Conservation (phyloP, 495 filamentous ascomycete genomes). For the Achaetomiella virescens region DNA sequence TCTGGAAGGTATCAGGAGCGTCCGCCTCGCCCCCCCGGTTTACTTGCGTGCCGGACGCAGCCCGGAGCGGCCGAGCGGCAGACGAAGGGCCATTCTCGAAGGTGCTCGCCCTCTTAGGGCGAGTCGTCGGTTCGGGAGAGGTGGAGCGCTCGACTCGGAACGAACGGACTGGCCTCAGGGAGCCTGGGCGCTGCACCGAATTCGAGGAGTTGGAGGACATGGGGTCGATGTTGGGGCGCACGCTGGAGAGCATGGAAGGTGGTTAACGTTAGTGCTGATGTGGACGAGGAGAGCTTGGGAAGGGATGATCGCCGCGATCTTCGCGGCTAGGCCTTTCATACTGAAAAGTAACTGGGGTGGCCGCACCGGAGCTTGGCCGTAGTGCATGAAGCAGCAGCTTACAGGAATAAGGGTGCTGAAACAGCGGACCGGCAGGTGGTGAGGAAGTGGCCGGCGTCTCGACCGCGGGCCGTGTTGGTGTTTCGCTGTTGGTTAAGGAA, state of each 20-base stretch:
- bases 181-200: constrained; percentile 15
- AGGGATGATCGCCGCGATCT: not conserved
- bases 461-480: not conserved
- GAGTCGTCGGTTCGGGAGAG: constrained; percentile 23
- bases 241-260: constrained; percentile 23
- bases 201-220: constrained; percentile 21
- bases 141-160: constrained; percentile 23
- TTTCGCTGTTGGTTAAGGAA: not conserved
- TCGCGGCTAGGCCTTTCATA: not conserved
- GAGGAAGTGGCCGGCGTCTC: not conserved
- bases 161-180: constrained; percentile 24
- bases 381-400: constrained; percentile 11
- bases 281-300: not conserved
- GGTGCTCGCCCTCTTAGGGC: constrained; percentile 55
- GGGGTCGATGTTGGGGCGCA: constrained; percentile 12
- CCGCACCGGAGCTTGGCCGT: constrained; percentile 2
- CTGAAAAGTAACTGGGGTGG: constrained; percentile 3
- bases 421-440: constrained; percentile 9
- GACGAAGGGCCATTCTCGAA: constrained; percentile 47
- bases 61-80: constrained; percentile 23
- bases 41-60: constrained; percentile 24
- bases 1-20: constrained; percentile 44
- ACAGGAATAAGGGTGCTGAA: constrained; percentile 8
- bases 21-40: constrained; percentile 16
- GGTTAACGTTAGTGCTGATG: constrained; percentile 8